Evolutionary conservation across 2,329 filamentous ascomycete genomes (phyloP), one percentile per base, ranked within the genome.

Genomic region (Apiospora malaysiana): DNA sequence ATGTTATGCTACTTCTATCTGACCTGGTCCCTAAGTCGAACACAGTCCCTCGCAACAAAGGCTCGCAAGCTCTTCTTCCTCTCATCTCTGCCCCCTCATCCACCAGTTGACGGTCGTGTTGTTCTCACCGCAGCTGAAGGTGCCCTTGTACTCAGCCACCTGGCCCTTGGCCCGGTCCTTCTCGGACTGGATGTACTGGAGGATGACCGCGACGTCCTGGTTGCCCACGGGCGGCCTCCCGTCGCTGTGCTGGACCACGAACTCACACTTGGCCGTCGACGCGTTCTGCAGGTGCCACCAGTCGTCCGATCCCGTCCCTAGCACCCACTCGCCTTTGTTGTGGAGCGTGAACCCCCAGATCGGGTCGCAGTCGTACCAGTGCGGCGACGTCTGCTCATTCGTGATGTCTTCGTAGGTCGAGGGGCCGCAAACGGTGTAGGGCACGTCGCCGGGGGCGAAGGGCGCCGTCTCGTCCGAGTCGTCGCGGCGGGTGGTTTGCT

Each of bases 121-220:
- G 18, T 12, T 3, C 18, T 0, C 8, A 4, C 51, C 51, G 27
- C 56, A 63, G 7, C 6, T 4, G 18, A 59, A 1, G 1, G 16
- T 5, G 16, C 51, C 51, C 27, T 12, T 10, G 51, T 37, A 59
- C 51, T 59, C 51, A 27, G 32, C 56, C 56, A 1, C 6, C 56
- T 40, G 18, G 8, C 56, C 56, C 56, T 63, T 63, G 56, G 56
- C 56, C 16, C 32, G 32, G 51, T 59, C 56, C 32, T 63, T 63
- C 32, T 63, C 18, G 32, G 5, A 21, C 32, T 63, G 16, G 9
- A 63, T 40, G 10, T 40, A 23, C 2, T 6, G 9, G 8, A 63
- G 9, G 32, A 63, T 37, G 27, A 8, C 14, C 18, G 10, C 7
- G 32, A 40, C 18, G 32, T 63, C 56, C 3, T 0, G 2, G 32